Evolutionary conservation across 2,329 filamentous ascomycete species (phyloP), one percentile per base, ranked within the genome.

Genomic region (Fusarium ambrosium): DNA sequence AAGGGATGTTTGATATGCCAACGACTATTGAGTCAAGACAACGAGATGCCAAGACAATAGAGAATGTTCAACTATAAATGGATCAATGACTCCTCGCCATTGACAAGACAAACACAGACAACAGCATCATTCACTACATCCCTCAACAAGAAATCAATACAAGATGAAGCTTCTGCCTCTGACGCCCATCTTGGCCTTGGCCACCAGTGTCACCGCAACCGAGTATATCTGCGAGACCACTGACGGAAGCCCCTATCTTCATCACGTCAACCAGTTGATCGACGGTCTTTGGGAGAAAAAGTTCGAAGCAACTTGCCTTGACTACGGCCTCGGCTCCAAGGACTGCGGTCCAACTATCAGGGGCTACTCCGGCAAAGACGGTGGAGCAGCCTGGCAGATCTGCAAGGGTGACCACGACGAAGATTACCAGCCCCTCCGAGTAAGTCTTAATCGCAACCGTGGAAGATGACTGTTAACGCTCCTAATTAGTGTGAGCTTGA

Each of bases 171-270:
- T 37, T 22, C 29, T 51, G 2, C 16, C 9, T 9, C 20, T 51
- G 11, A 14, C 39, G 4, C 22, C 59, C 20, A 20, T 48, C 41
- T 22, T 48, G 24, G 41, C 41, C 41, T 32, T 48, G 36, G 43
- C 59, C 39, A 45, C 59, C 8, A n/a, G 27, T 10, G 59, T 61
- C 18, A n/a, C 27, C 27, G 59, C 59, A 18, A 16, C n/a, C 8
- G 27, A 62, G 20, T 51, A 62, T 18, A 32, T 62, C 20, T 62
- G 59, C 41, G 59, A 62, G 59, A 62, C 59, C 11, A 34, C 41
- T 3, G 41, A 62, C 10, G 59, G n/a, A 27, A 62, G 59, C 20
- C 41, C 59, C 29, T 62, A 62, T n/a, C 59, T 62, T 14, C 59
- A 51, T 4, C 59, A 62, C 29, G 59, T 48, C 37, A 34, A 62